Conservation (phyloP, 1,284 basidiomycete species). For the Apiotrichum brassicae region DNA sequence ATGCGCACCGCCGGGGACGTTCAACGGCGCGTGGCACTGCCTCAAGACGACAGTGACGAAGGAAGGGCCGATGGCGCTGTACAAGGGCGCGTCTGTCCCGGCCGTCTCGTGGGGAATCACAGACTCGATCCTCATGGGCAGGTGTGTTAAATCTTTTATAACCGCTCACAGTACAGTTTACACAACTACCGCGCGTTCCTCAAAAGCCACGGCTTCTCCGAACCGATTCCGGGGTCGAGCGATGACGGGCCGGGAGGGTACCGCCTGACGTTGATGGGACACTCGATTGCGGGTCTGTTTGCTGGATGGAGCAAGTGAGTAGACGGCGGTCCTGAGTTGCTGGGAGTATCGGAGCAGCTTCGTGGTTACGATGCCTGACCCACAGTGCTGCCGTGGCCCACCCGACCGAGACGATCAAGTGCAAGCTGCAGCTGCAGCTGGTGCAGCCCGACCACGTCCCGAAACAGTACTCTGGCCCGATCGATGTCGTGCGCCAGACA, state of each 20-base stretch:
- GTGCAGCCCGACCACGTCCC: constrained; percentile 31
- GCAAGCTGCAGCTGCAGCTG: constrained; percentile 45
- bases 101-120: constrained; percentile 47
- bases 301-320: constrained; percentile 47
- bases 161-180: constrained; percentile 27
- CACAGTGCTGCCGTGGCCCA: constrained; percentile 43
- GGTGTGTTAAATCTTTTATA: too few species aligned
- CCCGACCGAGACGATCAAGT: constrained; percentile 46
- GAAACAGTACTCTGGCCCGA: constrained; percentile 35
- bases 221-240: constrained; percentile 20
- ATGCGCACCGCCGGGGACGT: constrained; percentile 43
- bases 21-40: constrained; percentile 41
- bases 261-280: constrained; percentile 39
- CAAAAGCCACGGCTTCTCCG: constrained; percentile 35
- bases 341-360: too few species aligned
- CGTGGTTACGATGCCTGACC: too few species aligned
- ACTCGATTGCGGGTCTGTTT: constrained; percentile 40
- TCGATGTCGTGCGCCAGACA: constrained; percentile 45
- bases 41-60: constrained; percentile 15
- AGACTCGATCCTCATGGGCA: constrained; percentile 47
- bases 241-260: constrained; percentile 5
- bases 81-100: constrained; percentile 46
- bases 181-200: constrained; percentile 45
- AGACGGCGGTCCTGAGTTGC: too few species aligned
- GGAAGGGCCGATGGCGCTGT: constrained; percentile 42